A percentile compares a stretch with the other conserved stretches of the same genome.
phyloP scores from a whole-genome alignment of 495 filamentous ascomycete genomes.

The Daldinia decipiens region DNA sequence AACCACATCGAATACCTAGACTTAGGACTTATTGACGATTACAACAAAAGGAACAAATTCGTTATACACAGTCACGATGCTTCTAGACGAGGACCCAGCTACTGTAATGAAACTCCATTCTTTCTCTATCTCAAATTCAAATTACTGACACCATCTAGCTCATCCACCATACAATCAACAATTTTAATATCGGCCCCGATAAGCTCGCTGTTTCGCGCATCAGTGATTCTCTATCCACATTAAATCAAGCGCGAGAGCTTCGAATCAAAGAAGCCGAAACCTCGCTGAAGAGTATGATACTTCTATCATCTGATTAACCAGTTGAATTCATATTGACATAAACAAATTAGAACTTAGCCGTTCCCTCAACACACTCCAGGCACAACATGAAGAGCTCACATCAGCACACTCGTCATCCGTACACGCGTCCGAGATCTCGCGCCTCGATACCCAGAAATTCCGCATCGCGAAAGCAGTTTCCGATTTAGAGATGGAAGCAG shows the following conservation, averaged over 20 bases:
- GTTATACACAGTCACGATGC: conserved; percentile 68
- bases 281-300: conserved; percentile 67
- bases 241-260: conserved; percentile 80
- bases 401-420: conserved; percentile 74
- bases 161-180: conserved; percentile 86
- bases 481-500: conserved; percentile 91
- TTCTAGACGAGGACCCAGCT: conserved; percentile 95
- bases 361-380: conserved; percentile 70
- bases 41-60: neutral
- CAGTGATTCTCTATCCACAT: conserved; percentile 78
- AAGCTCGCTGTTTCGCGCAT: conserved; percentile 87
- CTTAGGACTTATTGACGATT: neutral
- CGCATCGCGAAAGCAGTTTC: conserved; percentile 86
- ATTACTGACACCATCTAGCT: conserved; percentile 65
- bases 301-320: neutral
- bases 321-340: conserved; percentile 12
- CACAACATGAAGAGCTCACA: conserved; percentile 76
- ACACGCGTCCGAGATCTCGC: conserved; percentile 82
- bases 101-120: conserved; percentile 63
- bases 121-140: conserved; percentile 13
- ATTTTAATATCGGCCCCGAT: conserved; percentile 94
- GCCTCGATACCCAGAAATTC: conserved; percentile 93
- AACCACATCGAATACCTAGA: neutral
- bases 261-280: conserved; percentile 77
- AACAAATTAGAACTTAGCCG: conserved; percentile 69